Percentiles rank a stretch among this genome's conserved stretches.
Conservation (phyloP, 352 stramenopile species). For the Pythium rishiriense region DNA sequence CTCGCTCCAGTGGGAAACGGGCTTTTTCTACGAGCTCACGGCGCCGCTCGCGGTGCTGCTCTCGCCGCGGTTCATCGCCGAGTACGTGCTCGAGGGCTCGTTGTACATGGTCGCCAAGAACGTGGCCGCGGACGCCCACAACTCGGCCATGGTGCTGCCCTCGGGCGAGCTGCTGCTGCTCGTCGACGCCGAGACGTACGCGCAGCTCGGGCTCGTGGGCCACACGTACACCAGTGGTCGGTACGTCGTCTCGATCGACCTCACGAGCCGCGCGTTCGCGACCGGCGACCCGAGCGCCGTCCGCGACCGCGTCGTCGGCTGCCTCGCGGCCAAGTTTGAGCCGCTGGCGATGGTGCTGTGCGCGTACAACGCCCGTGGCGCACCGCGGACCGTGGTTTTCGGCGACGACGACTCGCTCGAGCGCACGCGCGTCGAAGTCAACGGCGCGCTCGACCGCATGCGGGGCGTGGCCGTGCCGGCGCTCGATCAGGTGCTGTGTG, state of each 20-base stretch:
- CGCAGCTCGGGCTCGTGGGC: constrained; percentile 69
- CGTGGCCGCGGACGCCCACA: constrained; percentile 54
- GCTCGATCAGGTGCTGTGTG: constrained; percentile 45
- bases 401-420: constrained; percentile 62
- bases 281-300: not conserved
- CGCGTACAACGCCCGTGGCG: constrained; percentile 67
- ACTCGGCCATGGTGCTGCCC: constrained; percentile 66
- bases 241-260: constrained; percentile 61
- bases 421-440: constrained; percentile 65
- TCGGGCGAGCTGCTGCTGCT: constrained; percentile 70
- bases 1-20: constrained; percentile 69
- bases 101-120: constrained; percentile 84
- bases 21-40: constrained; percentile 82
- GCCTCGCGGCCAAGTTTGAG: constrained; percentile 50
- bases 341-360: constrained; percentile 75
- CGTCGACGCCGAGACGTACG: constrained; percentile 64
- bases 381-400: constrained; percentile 66
- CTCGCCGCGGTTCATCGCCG: constrained; percentile 51
- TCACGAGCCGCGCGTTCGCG: constrained; percentile 44
- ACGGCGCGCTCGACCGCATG: constrained; percentile 42
- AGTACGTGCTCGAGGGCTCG: constrained; percentile 52
- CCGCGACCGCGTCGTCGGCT: constrained; percentile 44
- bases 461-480: constrained; percentile 55
- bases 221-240: constrained; percentile 72
- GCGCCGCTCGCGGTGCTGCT: constrained; percentile 56